These are phyloP conservation scores for Bolboschoenus planiculmis DNA, from an alignment of 176 grass and related monocot species.

Conservation along the genomic window DNA sequence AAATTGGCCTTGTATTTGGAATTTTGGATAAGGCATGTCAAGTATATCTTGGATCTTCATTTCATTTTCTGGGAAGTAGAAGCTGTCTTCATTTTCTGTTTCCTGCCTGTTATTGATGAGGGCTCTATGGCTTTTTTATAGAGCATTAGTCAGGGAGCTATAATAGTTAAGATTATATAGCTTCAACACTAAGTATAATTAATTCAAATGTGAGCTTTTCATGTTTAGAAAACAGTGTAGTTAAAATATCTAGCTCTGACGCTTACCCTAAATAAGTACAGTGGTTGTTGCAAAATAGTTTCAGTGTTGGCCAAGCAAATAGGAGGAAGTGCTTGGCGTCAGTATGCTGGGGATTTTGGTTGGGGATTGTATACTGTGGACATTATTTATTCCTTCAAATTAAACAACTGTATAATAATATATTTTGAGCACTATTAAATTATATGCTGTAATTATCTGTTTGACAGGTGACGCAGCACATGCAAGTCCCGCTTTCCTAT, in stretches of 20 bases:
- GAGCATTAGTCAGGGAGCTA: not conserved
- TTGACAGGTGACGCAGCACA: slow-evolving; percentile 64
- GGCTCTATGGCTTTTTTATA: not conserved
- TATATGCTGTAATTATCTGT: slow-evolving; percentile 8
- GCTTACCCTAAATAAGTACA: too few species aligned
- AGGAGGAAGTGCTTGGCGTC: not conserved
- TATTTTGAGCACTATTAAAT: not conserved
- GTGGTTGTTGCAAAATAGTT: too few species aligned
- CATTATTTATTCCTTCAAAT: not conserved
- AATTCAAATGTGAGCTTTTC: not conserved
- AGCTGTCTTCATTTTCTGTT: not conserved
- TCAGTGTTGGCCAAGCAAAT: too few species aligned
- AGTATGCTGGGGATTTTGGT: not conserved
- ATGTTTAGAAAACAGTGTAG: too few species aligned
- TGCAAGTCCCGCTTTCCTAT: slow-evolving; percentile 93
- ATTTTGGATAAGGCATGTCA: not conserved
- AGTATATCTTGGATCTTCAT: not conserved
- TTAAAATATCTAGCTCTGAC: too few species aligned
- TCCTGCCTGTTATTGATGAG: not conserved
- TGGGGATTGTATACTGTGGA: not conserved
- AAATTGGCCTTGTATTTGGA: not conserved
- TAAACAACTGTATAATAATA: not conserved
- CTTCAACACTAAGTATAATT: too few species aligned
- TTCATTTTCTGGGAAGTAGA: not conserved
- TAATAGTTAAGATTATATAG: too few species aligned